Evolutionary conservation across 1,284 basidiomycete species (phyloP), one percentile per base, ranked within the genome.

Genomic region (Volvariella volvacea): DNA sequence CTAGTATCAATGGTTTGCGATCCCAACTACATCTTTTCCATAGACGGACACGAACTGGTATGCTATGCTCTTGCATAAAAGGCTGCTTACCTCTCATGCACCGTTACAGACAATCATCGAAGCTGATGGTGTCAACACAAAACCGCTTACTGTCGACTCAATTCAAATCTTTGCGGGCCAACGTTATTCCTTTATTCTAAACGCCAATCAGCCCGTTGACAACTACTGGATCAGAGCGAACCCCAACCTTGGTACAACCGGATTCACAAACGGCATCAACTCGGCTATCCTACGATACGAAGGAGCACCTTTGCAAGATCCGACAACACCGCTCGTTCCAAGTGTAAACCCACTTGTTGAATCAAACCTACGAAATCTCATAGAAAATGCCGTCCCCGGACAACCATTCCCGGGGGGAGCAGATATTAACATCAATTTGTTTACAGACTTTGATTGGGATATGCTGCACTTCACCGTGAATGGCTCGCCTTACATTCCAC

Each of bases 141-240:
- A 60, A 22, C 70, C 77, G 1, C 44, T 63, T 3, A 56, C 53
- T 1, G 71, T 73, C 2, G 67, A 72, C 43, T 55, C 55, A 1
- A 56, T 74, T 22, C 57, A 63, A 28, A 71, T 75, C 15, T 64
- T 66, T 41, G 61, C 69, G 16, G 63, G 56, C 9, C 63, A 69
- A 44, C 62, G 67, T 1, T 69, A 70, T 43, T 70, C 67, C 2
- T 58, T 67, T 30, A 51, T 69, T 22, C 42, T 71, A 6, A 55
- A 56, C 14, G 68, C 70, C 2, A 58, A 68, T 46, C 60, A 70
- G 46, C 41, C 61, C 1, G 54, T 68, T 8, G 59, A 50, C 31
- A 72, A 73, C 48, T 73, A 73, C 49, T 74, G 67, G 71, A 68
- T 74, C 31, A 66, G 68, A 8, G 65, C 70, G 2, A 54, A 63